Evolutionary conservation across 345 rosid species (phyloP), one percentile per base, ranked within the genome.

Genomic region (Ricinus communis): DNA sequence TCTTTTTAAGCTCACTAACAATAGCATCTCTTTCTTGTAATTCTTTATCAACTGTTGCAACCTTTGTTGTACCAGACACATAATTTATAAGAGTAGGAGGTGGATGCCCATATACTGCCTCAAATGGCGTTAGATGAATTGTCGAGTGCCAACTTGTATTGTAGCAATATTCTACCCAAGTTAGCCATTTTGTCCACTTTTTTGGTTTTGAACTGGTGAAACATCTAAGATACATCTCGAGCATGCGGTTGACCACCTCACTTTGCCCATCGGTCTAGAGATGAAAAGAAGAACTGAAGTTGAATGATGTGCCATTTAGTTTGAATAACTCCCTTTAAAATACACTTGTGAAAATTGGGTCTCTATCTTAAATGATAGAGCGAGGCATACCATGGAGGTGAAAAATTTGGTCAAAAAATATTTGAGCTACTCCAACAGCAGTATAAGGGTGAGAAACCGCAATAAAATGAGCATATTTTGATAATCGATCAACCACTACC

Each of bases 401-500:
- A 36, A 59, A 59, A 4, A 59, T 31, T 1, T 59, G 43, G 31
- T 28, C 43, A 31, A 59, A 59, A 11, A 59, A 59, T 8, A 59
- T n/a, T n/a, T n/a, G n/a, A n/a, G n/a, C n/a, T n/a, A n/a, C n/a
- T n/a, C n/a, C n/a, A n/a, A n/a, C n/a, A 3, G 12, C n/a, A 59
- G 45, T 59, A 25, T 59, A 59, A 1, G 43, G 64, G 31, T 59
- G 64, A 31, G 7, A 28, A 30, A 59, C 31, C 4, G 52, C n/a
- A 14, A 8, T n/a, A 43, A 63, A 63, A 43, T 63, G 36, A n/a
- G 10, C 33, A 45, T 22, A 45, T 43, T 63, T 63, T 11, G 68
- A 63, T 63, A 63, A 24, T 21, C 53, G n/a, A 21, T 63, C 52
- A 5, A 51, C 47, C 33, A 66, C 19, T 27, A 66, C n/a, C 33